Percentiles rank a stretch among this genome's conserved stretches.
phyloP scores from a whole-genome alignment of 306 rosid species.

The Gynostemma pentaphyllum region DNA sequence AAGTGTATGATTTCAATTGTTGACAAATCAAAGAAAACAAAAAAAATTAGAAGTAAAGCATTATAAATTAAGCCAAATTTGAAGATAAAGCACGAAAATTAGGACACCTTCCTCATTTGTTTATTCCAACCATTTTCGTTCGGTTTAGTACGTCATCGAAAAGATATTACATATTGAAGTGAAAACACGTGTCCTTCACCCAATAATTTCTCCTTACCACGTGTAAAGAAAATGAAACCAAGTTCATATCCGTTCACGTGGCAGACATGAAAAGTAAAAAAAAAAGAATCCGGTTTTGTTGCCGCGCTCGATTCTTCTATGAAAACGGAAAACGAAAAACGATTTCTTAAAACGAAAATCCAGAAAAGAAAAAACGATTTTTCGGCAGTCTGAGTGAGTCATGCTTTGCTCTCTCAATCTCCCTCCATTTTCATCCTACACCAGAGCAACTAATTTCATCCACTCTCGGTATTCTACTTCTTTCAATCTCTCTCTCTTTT shows the following conservation, averaged over 20 bases:
- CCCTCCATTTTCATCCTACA: constrained; percentile 28
- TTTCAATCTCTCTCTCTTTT: background rate
- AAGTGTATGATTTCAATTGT: too few species aligned
- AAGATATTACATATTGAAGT: too few species aligned
- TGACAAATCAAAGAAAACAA: too few species aligned
- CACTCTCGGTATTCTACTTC: constrained; percentile 28
- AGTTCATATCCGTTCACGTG: constrained; percentile 33
- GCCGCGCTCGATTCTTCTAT: background rate
- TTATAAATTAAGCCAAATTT: too few species aligned
- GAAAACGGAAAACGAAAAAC: background rate
- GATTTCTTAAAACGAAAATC: background rate
- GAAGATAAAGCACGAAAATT: too few species aligned
- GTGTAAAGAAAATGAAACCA: background rate
- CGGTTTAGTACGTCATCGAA: too few species aligned
- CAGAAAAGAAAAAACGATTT: background rate
- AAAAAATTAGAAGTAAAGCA: too few species aligned
- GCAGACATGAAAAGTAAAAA: constrained; percentile 29
- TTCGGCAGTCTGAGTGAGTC: background rate
- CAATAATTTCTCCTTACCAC: too few species aligned
- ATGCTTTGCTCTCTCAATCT: constrained; percentile 54
- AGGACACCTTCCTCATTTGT: too few species aligned
- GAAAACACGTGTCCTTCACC: too few species aligned
- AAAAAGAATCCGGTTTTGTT: background rate
- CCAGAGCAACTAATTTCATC: constrained; percentile 22
- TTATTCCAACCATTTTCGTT: too few species aligned